Evolutionary conservation across 78 protist species (phyloP).

Genomic region (Fonticula alba): DNA sequence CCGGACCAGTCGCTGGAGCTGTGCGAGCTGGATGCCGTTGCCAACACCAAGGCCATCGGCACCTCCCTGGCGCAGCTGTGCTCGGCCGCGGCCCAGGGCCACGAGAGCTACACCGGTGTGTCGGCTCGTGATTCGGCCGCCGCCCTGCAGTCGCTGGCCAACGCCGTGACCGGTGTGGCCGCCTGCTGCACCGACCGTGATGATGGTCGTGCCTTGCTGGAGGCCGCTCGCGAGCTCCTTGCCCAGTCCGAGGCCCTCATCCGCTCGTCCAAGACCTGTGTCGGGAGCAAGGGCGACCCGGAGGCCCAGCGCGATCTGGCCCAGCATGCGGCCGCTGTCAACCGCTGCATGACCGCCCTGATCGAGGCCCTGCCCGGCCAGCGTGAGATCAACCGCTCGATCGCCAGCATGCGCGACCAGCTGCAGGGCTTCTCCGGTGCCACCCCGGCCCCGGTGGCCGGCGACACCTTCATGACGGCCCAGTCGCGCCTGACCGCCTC

Average conservation of each 20-base stretch:
- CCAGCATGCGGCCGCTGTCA: background rate
- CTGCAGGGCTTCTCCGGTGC: too few species aligned
- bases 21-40: background rate
- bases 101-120: slow-evolving; percentile 14
- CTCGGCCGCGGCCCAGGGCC: slow-evolving; percentile 13
- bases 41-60: slow-evolving; percentile 3
- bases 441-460: background rate
- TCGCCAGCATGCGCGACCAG: too few species aligned
- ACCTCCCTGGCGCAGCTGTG: slow-evolving; percentile 12
- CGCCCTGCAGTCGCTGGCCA: background rate
- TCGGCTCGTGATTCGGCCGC: slow-evolving; percentile 7
- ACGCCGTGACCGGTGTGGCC: slow-evolving; percentile 1
- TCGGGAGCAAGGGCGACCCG: background rate
- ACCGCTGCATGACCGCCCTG: background rate
- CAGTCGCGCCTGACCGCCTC: background rate
- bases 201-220: background rate
- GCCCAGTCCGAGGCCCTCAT: background rate
- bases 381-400: background rate
- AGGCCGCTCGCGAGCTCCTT: background rate
- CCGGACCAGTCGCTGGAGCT: slow-evolving; percentile 1
- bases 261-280: background rate
- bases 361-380: slow-evolving; percentile 14
- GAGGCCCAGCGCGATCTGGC: background rate
- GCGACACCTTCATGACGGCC: background rate
- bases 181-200: background rate